Conservation (phyloP, 2,329 filamentous ascomycete species). For the Stachybotrys elegans region DNA sequence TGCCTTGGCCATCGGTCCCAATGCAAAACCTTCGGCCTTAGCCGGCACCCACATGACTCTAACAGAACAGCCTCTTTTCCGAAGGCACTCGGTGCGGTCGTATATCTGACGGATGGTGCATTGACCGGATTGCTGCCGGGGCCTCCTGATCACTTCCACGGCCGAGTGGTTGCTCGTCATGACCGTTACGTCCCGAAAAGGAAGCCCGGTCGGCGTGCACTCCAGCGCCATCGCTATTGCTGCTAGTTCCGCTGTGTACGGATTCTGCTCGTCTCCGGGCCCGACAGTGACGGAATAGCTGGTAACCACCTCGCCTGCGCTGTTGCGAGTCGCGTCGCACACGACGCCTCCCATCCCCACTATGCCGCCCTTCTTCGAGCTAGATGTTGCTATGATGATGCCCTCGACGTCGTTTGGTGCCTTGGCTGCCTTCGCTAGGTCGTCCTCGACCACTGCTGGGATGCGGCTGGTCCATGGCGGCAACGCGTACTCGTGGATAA, state of each 20-base stretch:
- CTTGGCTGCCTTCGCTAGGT: not conserved
- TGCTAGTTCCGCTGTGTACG: conserved; percentile 11
- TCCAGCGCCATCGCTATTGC: conserved; percentile 8
- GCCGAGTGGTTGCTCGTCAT: conserved; percentile 8
- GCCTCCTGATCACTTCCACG: conserved; percentile 7
- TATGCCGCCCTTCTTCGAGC: conserved; percentile 4
- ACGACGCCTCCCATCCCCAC: conserved; percentile 8
- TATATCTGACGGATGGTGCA: conserved; percentile 9
- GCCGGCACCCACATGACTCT: conserved; percentile 7
- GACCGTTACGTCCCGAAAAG: conserved; percentile 5
- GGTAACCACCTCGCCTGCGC: conserved; percentile 3
- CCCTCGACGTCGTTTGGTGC: conserved; percentile 4
- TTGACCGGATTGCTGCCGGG: conserved; percentile 10
- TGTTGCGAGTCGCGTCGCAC: conserved; percentile 1
- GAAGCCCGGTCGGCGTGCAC: conserved; percentile 7
- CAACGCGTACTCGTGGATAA: conserved; percentile 4
- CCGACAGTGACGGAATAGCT: conserved; percentile 9
- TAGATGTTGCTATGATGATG: conserved; percentile 6
- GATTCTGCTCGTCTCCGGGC: conserved; percentile 10
- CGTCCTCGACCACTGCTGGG: not conserved
- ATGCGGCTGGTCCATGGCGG: conserved; percentile 3
- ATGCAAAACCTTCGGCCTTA: not conserved
- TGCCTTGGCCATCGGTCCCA: not conserved
- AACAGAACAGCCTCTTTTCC: conserved; percentile 2
- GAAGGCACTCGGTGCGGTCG: conserved; percentile 4